A percentile compares a stretch with the other conserved stretches of the same genome.
These are phyloP conservation scores for Babesia divergens DNA, from an alignment of 169 alveolate genomes.

Conservation along the genomic window DNA sequence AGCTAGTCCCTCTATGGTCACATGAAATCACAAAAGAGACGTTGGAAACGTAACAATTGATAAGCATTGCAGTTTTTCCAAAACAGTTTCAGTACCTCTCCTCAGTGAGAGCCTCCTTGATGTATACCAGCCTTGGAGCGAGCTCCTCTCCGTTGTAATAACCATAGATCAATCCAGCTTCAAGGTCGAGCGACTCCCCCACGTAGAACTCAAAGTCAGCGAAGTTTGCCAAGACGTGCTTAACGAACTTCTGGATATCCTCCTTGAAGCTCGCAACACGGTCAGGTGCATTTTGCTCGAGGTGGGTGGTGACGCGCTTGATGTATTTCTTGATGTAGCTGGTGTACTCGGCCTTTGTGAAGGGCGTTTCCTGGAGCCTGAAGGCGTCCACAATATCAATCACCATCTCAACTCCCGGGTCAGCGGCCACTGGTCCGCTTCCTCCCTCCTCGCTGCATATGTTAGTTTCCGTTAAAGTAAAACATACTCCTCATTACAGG, in stretches of 20 bases:
- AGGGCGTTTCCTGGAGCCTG: constrained; percentile 85
- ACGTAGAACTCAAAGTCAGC: constrained; percentile 89
- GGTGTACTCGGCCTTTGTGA: constrained; percentile 88
- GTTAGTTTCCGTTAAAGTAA: no score
- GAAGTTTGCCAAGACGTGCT: constrained; percentile 84
- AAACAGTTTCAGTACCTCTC: constrained; percentile 81
- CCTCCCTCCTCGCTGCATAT: constrained; percentile 81
- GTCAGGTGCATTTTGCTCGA: constrained; percentile 86
- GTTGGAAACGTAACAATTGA: no score
- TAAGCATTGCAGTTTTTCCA: no score
- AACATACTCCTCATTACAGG: constrained; percentile 78
- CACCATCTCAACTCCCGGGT: constrained; percentile 84
- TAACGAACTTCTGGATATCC: constrained; percentile 85
- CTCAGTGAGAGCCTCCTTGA: constrained; percentile 88
- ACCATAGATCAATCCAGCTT: constrained; percentile 85
- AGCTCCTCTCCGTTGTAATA: constrained; percentile 91
- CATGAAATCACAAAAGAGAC: no score
- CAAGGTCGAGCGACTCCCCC: constrained; percentile 89
- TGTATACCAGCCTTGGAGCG: constrained; percentile 88
- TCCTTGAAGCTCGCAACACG: constrained; percentile 87
- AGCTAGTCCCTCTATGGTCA: no score
- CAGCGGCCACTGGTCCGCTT: constrained; percentile 70
- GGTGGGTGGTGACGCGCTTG: constrained; percentile 80
- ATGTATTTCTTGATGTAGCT: constrained; percentile 87
- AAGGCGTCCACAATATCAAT: constrained; percentile 89